Evolutionary conservation across 768 basidiomycete species (phyloP), one percentile per base, ranked within the genome.

Genomic region (Cubamyces lactineus): DNA sequence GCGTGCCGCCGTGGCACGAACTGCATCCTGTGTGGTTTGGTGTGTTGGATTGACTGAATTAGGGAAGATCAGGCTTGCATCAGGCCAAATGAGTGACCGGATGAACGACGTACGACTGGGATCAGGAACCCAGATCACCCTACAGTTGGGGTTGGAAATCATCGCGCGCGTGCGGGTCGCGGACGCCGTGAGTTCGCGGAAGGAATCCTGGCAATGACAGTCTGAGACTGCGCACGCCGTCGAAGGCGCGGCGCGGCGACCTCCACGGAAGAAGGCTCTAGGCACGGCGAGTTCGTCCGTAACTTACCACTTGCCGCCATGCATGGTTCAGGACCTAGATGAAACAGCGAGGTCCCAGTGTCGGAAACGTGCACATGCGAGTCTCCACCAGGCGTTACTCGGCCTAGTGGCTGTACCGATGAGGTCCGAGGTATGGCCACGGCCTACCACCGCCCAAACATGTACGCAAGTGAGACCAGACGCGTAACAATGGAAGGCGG

Each of bases 121-220:
- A 42, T 58, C 57, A 58, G 48, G 57, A 50, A 58, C 47, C 57
- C 48, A 58, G 48, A 50, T 50, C 48, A 41, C 26, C 39, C 57
- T 24, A 49, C 5, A 34, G 34, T 34, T 11, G 34, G 9, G 9
- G 34, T 34, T 34, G 34, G 28, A 34, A 11, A 34, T 34, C 34
- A 34, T 34, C 34, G 34, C 34, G 34, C 11, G 9, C 34, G 34
- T 11, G 34, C 34, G 34, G 34, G 5, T 34, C 5, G 34, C 11
- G 34, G 34, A 34, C 19, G n/a, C 51, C 38, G 51, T n/a, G 28
- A 13, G 53, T 30, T 43, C 42, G 42, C 16, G 53, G 53, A 19
- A 26, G 42, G 19, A 53, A 34, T 34, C 34, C 34, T 34, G 34
- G 11, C 34, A 11, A 34, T 34, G 34, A 34, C 34, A 34, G 34